A percentile compares a stretch with the other conserved stretches of the same genome.
phyloP scores from a whole-genome alignment of 352 stramenopile species.

The Globisporangium apiculatum region DNA sequence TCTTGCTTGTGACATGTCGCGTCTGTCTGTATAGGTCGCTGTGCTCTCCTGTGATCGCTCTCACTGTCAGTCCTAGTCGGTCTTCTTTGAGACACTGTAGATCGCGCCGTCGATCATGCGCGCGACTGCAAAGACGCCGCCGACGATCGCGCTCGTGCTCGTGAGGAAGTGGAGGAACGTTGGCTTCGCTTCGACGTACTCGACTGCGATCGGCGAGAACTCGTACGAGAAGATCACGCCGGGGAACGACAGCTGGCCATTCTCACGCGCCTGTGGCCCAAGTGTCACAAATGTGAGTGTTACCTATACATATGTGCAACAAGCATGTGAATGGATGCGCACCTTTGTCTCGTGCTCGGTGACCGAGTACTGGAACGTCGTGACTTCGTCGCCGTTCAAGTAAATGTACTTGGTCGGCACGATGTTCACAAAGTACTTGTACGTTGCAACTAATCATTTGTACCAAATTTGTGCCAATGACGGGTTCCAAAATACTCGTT shows the following conservation, averaged over 20 bases:
- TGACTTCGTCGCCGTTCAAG: conserved; percentile 53
- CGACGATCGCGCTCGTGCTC: conserved; percentile 82
- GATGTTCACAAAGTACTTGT: conserved; percentile 87
- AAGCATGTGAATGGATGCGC: neutral
- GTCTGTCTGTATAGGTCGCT: no score
- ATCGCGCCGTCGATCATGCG: conserved; percentile 83
- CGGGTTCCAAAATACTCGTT: no score
- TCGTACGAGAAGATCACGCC: conserved; percentile 87
- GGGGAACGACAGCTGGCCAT: conserved; percentile 62
- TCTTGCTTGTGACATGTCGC: no score
- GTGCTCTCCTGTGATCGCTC: no score
- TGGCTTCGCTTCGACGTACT: conserved; percentile 83
- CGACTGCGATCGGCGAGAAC: conserved; percentile 84
- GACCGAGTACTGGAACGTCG: conserved; percentile 85
- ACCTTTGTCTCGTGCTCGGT: conserved; percentile 72
- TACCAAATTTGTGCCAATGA: neutral
- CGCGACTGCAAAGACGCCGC: conserved; percentile 80
- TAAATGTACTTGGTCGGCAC: conserved; percentile 83
- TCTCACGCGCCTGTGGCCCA: conserved; percentile 19
- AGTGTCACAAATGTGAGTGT: no score
- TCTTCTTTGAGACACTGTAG: conserved; percentile 87
- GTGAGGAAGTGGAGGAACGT: conserved; percentile 84
- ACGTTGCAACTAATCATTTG: conserved; percentile 53
- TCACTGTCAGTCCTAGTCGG: conserved; percentile 44
- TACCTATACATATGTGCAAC: no score